Evolutionary conservation across 106 monocot species (phyloP).

Genomic region (Dactylorhiza incarnata): DNA sequence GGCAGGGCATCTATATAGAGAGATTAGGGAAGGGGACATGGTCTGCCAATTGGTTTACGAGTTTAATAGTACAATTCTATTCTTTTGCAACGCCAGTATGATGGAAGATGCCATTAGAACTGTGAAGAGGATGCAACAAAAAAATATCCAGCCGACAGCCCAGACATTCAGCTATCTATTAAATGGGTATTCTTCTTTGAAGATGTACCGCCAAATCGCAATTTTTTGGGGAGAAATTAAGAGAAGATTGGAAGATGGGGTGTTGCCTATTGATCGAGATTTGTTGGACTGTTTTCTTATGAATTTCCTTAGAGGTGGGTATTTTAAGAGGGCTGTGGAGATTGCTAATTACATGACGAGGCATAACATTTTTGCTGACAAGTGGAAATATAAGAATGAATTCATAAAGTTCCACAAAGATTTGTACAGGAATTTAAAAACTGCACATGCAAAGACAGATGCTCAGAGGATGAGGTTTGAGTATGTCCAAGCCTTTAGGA

Average conservation of each 20-base stretch:
- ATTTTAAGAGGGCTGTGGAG: constrained; percentile 81
- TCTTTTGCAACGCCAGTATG: constrained; percentile 88
- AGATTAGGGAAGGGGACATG: constrained; percentile 21
- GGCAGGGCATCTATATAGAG: constrained; percentile 29
- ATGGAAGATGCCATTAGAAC: constrained; percentile 84
- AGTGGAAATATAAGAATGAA: constrained; percentile 69
- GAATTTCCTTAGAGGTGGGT: constrained; percentile 83
- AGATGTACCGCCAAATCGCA: constrained; percentile 78
- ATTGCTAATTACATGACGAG: constrained; percentile 51
- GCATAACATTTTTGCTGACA: constrained; percentile 53
- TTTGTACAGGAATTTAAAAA: constrained; percentile 56
- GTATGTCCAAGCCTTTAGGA: constrained; percentile 68
- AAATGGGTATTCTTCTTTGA: constrained; percentile 62
- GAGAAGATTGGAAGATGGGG: constrained; percentile 48
- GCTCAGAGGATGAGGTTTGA: constrained; percentile 77
- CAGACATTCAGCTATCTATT: constrained; percentile 63
- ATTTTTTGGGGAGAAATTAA: constrained; percentile 87
- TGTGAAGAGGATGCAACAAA: constrained; percentile 57
- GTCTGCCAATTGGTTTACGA: constrained; percentile 41
- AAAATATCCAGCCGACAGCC: constrained; percentile 40
- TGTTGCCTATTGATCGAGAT: constrained; percentile 41
- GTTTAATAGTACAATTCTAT: constrained; percentile 68
- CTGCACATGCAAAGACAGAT: constrained; percentile 47
- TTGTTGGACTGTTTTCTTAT: constrained; percentile 65
- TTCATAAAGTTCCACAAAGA: constrained; percentile 71